phyloP scores from a whole-genome alignment of 148 eudicot genomes.

The Vaccinium vitisidaea region DNA sequence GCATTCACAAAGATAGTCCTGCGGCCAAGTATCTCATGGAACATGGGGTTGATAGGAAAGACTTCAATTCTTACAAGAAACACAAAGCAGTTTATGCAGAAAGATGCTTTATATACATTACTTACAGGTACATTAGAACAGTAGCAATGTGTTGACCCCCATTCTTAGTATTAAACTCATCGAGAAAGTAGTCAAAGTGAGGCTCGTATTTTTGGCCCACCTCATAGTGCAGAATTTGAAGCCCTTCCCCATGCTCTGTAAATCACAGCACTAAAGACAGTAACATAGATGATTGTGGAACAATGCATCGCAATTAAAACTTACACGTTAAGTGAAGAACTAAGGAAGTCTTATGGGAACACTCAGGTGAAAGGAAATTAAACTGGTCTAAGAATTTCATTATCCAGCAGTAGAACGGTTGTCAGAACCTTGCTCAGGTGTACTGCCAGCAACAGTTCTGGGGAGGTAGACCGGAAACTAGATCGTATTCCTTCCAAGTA shows the following conservation, averaged over 20 bases:
- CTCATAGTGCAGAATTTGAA: constrained; percentile 91
- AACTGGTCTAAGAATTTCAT: neutral
- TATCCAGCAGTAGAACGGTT: neutral
- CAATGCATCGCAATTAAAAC: neutral
- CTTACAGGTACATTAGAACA: constrained; percentile 96
- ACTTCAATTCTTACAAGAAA: constrained; percentile 15
- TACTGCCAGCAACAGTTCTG: neutral
- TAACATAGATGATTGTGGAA: neutral
- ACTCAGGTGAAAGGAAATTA: neutral
- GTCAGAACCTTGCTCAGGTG: neutral
- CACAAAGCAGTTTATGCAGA: neutral
- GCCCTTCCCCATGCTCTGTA: constrained; percentile 93
- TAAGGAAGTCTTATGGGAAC: neutral
- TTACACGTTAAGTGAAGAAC: neutral
- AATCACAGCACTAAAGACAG: constrained; percentile 3
- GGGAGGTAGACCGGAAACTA: neutral
- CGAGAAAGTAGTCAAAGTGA: constrained; percentile 82
- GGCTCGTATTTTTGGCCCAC: constrained; percentile 91
- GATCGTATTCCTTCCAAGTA: no score
- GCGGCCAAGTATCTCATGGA: constrained; percentile 16
- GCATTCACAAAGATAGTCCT: constrained; percentile 26
- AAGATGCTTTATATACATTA: neutral
- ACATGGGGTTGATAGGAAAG: constrained; percentile 14
- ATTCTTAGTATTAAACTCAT: constrained; percentile 67
- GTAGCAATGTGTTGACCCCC: constrained; percentile 98